Base-by-base conservation (phyloP, 345 rosid genomes). In the Geranium rotundifolium region DNA sequence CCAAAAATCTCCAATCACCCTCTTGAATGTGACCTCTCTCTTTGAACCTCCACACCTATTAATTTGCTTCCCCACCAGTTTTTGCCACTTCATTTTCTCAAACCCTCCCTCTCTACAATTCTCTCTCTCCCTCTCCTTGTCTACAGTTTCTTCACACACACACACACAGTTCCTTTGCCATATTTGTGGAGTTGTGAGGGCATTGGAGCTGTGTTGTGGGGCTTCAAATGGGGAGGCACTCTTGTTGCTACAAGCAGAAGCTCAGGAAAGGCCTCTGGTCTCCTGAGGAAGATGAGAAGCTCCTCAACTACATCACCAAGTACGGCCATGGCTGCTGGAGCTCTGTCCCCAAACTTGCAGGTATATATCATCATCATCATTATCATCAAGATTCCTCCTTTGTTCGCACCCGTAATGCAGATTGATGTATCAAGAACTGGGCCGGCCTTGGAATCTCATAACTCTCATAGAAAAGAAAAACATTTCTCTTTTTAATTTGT, bases 291-390 rank as follows among this genome's bases (percentile, higher is more conserved):
- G 91, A 88, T 60, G 96, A 84, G 81, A 88, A 84, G 57, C 89
- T 88, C 66, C 85, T 86, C 30, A 80, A 71, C 75, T 76, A 84
- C 66, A 85, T 88, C 54, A 78, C 85, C 13, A 82, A 77, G 63
- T 83, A 81, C 46, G 96, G 96, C 2, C 90, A 78, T 75, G 96
- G 92, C 12, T 88, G 92, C 55, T 88, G 96, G 96, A 85, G 96
- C 68, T 82, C 92, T 71, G 96, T 88, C 67, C 96, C 96, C 54
- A 85, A 82, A 69, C 81, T 81, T 4, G 96, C 96, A 34, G 96
- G 96, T 67, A 61, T 61, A 34, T 4, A 3, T 12, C 14, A 41
- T 16, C 29, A 41, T 39, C 29, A 29, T 13, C 29, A 41, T 39
- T n/a, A 29, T 13, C 29, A 61, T 5, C 41, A 61, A 19, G 54